Evolutionary conservation across 306 rosid species (phyloP), one percentile per base, ranked within the genome.

Genomic region (Trifolium dubium): DNA sequence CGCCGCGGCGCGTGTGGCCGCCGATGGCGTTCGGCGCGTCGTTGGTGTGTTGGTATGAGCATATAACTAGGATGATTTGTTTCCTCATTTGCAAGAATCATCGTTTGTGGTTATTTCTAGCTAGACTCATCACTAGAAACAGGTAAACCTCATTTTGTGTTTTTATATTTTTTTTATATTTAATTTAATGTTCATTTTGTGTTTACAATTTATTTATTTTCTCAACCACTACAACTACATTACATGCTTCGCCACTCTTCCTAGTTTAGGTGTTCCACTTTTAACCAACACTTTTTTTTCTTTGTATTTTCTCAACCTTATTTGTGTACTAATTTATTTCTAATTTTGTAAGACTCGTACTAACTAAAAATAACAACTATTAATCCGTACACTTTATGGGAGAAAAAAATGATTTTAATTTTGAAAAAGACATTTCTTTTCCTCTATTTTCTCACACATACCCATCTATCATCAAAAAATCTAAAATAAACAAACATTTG

Each of bases 1-100:
- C 99, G 0, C 99, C 99, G 0, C 41, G 98, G 74, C 92, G 93
- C 31, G 97, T 95, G 56, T 95, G 98, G 97, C 99, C 99, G 6
- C 87, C 77, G 6, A 87, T 95, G 12, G 75, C 83, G 0, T 84
- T 92, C 6, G 99, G 98, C 0, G 90, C 97, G 28, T 92, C 99
- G 1, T 81, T 92, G 40, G 96, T 88, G 11, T 95, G 97, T 74
- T 92, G 97, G 97, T 95, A 95, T 31, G 99, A 95, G 76, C 99
- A 95, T 64, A 95, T 95, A 54, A 83, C 92, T 9, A 30, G 99
- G 53, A 77, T 96, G 4, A 77, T 90, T 72, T 95, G 99, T 81
- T 83, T 95, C 32, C 77, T 95, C 40, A 87, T 95, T 10, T 92
- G 97, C 88, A 95, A 88, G 85, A 92, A 95, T 80, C 99, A 95